Evolutionary conservation across 345 rosid species (phyloP), one percentile per base, ranked within the genome.

Genomic region (Noccaea bulbosa): DNA sequence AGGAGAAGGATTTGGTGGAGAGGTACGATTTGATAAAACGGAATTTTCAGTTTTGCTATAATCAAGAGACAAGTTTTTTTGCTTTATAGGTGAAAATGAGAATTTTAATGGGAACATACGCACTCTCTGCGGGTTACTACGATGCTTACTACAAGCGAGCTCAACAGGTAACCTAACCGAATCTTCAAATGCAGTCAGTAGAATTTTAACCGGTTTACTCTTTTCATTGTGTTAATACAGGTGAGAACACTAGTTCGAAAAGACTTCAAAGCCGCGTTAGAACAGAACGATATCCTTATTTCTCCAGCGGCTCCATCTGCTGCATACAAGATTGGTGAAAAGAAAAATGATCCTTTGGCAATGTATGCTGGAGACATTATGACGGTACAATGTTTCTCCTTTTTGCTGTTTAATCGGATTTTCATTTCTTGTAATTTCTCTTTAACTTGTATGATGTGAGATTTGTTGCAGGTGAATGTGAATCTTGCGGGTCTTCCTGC

Each of bases 71-170:
- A 4, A 0, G n/a, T 20, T 20, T 15, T 22, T 51, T 44, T 5
- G 8, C 4, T 35, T 5, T 75, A 64, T 81, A 93, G 97, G 97
- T 93, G 49, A 90, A 93, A 81, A 93, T 83, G 97, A 86, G 98
- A 80, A 90, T 93, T 65, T 73, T 93, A 80, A 93, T 90, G 97
- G 98, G 98, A 80, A 88, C 97, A 22, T 93, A 90, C 78, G 98
- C 91, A 57, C 90, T 93, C 53, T 93, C 97, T 54, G 89, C 96
- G 16, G 98, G 97, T 63, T 93, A 90, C 78, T 93, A 93, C 72
- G 94, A 93, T 81, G 96, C 97, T 44, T 90, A 90, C 72, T 90
- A 93, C 81, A 93, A 87, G 79, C 93, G 97, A 48, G 96, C 98
- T 45, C 98, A 90, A 70, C 92, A 90, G 87, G 97, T 93, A 77